Conservation (phyloP, 805 yeast species). For the Wickerhamomyces sydowiorum region DNA sequence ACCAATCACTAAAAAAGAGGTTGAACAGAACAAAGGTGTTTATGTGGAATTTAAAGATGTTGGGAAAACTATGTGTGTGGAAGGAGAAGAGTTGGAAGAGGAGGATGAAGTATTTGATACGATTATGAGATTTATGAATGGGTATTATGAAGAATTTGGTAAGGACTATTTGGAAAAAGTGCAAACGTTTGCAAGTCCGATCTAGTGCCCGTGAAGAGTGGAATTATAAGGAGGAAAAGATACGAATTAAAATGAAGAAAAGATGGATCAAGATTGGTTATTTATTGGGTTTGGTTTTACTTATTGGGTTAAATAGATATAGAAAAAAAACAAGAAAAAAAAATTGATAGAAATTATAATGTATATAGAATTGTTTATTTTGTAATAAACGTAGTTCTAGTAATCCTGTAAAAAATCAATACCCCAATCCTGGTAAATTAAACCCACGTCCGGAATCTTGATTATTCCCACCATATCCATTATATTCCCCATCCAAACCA, state of each 20-base stretch:
- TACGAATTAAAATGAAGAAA: too few species aligned
- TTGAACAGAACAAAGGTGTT: conserved; percentile 11
- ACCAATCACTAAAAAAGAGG: conserved; percentile 29
- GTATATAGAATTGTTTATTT: too few species aligned
- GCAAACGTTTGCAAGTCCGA: too few species aligned
- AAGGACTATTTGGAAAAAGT: conserved; percentile 22
- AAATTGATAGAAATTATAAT: too few species aligned
- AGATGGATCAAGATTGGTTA: too few species aligned
- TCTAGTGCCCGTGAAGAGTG: too few species aligned
- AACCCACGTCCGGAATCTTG: conserved; percentile 4
- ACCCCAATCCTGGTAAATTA: conserved; percentile 12
- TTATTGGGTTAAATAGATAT: too few species aligned
- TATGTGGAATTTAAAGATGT: conserved; percentile 17
- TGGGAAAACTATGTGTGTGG: conserved; percentile 16
- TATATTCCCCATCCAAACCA: conserved; percentile 10
- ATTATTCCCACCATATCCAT: conserved; percentile 1
- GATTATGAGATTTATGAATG: not conserved
- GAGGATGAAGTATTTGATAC: conserved; percentile 7
- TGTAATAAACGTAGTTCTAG: too few species aligned
- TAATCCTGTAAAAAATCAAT: too few species aligned
- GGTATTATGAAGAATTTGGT: conserved; percentile 28
- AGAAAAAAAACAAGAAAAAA: too few species aligned
- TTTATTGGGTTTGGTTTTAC: too few species aligned
- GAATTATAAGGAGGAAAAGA: too few species aligned
- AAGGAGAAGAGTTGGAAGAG: conserved; percentile 11